A percentile compares a stretch with the other conserved stretches of the same genome.
Conservation (phyloP, 2,329 filamentous ascomycete species). For the Penicillium polonicum region DNA sequence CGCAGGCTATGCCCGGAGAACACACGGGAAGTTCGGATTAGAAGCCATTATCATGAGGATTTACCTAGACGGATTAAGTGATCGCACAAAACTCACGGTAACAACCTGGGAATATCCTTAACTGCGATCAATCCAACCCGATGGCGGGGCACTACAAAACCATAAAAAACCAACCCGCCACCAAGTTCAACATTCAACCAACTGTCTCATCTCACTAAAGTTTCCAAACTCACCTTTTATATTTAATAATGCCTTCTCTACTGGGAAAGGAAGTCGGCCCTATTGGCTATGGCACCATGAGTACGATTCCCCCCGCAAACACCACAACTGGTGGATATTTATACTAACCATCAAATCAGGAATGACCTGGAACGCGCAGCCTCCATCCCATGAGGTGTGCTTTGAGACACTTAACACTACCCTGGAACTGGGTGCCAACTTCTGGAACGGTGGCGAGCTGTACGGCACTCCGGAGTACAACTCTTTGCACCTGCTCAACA, state of each 20-base stretch:
- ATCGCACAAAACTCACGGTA: neutral
- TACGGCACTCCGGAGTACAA: conserved; percentile 62
- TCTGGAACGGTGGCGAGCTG: conserved; percentile 66
- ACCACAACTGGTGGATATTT: conserved; percentile 2
- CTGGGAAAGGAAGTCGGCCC: conserved; percentile 44
- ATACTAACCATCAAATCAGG: conserved; percentile 23
- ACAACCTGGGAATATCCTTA: neutral
- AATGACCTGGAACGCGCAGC: conserved; percentile 36
- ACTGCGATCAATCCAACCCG: neutral
- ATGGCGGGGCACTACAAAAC: conserved; percentile 1
- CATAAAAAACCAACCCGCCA: conserved; percentile 4
- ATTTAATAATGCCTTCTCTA: conserved; percentile 29
- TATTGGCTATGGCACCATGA: conserved; percentile 58
- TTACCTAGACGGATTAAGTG: too few species aligned
- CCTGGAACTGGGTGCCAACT: conserved; percentile 47
- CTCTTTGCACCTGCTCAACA: conserved; percentile 58
- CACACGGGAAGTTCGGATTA: neutral
- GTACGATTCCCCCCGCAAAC: conserved; percentile 33
- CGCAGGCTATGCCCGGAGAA: neutral
- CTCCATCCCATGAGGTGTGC: conserved; percentile 31
- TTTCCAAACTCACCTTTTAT: neutral
- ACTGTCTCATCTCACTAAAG: neutral
- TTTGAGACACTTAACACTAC: conserved; percentile 58
- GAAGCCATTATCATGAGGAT: neutral
- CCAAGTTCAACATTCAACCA: neutral